A percentile compares a stretch with the other conserved stretches of the same genome.
Evolutionary conservation across 2,329 filamentous ascomycete species (phyloP).

Genomic region (Trichoderma sp.): DNA sequence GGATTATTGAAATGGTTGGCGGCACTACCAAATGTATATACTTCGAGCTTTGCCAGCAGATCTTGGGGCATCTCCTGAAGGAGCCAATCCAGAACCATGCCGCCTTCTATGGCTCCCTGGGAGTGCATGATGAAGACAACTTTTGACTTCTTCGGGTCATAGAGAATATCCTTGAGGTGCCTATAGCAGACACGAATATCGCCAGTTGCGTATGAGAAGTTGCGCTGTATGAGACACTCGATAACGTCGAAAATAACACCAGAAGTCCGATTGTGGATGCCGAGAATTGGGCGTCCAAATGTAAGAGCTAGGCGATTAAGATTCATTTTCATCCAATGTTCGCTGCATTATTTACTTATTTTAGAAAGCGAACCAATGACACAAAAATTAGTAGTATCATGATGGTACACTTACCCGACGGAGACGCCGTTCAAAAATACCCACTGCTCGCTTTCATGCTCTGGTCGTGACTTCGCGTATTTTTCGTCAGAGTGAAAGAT

Average conservation of each 20-base stretch:
- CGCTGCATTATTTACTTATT: slow-evolving; percentile 34
- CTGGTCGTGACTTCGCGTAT: slow-evolving; percentile 47
- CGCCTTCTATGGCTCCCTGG: slow-evolving; percentile 72
- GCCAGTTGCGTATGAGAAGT: slow-evolving; percentile 67
- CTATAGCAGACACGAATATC: slow-evolving; percentile 64
- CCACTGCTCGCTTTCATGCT: slow-evolving; percentile 67
- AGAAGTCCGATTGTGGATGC: slow-evolving; percentile 72
- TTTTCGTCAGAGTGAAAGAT: slow-evolving; percentile 52
- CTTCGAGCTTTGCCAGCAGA: slow-evolving; percentile 65
- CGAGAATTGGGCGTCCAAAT: slow-evolving; percentile 67
- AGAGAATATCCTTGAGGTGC: slow-evolving; percentile 60
- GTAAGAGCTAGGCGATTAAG: slow-evolving; percentile 68
- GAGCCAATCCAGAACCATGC: slow-evolving; percentile 73
- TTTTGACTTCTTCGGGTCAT: slow-evolving; percentile 61
- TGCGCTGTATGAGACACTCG: slow-evolving; percentile 74
- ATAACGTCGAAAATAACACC: slow-evolving; percentile 75
- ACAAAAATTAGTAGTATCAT: neutral
- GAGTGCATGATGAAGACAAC: slow-evolving; percentile 74
- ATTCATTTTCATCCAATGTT: slow-evolving; percentile 68
- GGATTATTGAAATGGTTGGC: slow-evolving; percentile 83
- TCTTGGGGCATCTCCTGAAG: slow-evolving; percentile 67
- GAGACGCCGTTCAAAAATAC: slow-evolving; percentile 76
- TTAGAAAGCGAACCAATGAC: neutral
- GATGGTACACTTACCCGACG: slow-evolving; percentile 47
- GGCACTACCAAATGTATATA: slow-evolving; percentile 75